These are phyloP conservation scores for Coemansia sp. DNA, from an alignment of 192 early-diverging fungal genomes.

Conservation along the genomic window DNA sequence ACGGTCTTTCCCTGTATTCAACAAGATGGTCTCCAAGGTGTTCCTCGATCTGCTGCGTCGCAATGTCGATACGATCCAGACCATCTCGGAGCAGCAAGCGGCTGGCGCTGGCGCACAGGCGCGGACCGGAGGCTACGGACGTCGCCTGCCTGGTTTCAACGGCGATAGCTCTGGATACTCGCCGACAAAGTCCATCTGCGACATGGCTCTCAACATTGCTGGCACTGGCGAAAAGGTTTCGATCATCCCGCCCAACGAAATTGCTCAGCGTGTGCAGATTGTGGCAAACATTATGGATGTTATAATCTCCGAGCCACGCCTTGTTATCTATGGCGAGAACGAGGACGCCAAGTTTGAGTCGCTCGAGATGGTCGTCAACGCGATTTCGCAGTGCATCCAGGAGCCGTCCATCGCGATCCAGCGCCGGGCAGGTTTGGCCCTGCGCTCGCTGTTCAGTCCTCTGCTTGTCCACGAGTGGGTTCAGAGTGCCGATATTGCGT, in stretches of 20 bases:
- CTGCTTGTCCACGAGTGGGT: conserved; percentile 80
- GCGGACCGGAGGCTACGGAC: conserved; percentile 37
- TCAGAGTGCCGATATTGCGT: conserved; percentile 66
- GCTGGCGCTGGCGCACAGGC: conserved; percentile 31
- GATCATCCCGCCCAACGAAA: conserved; percentile 50
- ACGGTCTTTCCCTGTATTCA: conserved; percentile 20
- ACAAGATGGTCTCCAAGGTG: conserved; percentile 46
- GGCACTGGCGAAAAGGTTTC: conserved; percentile 47
- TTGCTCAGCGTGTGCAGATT: conserved; percentile 79
- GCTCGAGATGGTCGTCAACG: conserved; percentile 68
- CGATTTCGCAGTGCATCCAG: conserved; percentile 73
- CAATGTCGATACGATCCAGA: conserved; percentile 52
- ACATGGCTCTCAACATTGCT: conserved; percentile 52
- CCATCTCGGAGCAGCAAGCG: conserved; percentile 52
- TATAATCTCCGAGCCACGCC: conserved; percentile 72
- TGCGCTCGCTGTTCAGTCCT: conserved; percentile 73
- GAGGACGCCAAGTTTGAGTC: conserved; percentile 69
- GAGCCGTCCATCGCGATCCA: conserved; percentile 72
- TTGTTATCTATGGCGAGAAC: conserved; percentile 72
- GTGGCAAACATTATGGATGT: conserved; percentile 73
- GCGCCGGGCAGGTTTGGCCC: conserved; percentile 65
- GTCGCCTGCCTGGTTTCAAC: conserved; percentile 26
- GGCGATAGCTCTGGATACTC: conserved; percentile 3
- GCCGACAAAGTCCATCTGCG: conserved; percentile 39
- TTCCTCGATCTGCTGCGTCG: conserved; percentile 46